Base-by-base conservation (phyloP, 257 asterid genomes). In the Euphrasia confusa region DNA sequence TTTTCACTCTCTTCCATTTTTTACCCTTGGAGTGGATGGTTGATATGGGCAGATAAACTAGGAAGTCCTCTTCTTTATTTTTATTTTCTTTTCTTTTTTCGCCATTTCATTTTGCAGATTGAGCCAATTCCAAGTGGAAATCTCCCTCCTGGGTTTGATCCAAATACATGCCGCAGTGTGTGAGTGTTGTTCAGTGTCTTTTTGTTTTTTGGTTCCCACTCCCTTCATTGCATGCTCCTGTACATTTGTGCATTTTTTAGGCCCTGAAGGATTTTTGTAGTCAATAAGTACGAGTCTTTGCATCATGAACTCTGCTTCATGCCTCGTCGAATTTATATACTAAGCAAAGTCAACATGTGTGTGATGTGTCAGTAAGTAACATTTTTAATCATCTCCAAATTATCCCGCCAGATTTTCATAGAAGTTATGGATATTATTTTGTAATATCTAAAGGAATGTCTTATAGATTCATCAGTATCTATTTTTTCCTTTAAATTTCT, bases 121-220 rank as follows among this genome's bases (percentile, higher is more conserved):
- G 94, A 89, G 83, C 97, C 95, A 64, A 83, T 91, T 63, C 92
- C 94, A 74, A 91, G 96, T 84, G 96, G 98, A 76, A 91, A 91
- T 86, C 79, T 91, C 75, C 96, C 98, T 79, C 96, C 98, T 75
- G 95, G 98, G 63, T 91, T 91, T 76, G 96, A 91, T 79, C 96
- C 96, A 77, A 88, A 77, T 79, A 80, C 96, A 73, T 88, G 98
- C 89, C 90, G 95, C 81, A 91, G 96, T 72, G 96, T 91, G 96
- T 91, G 89, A 88, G 98, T 88, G 82, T 75, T 68, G 17, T 73
- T 77, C 59, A 60, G 77, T 52, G 60, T 58, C 61, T 37, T 28
- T 17, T 39, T 17, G n/a, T 59, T 67, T 15, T 61, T 40, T 33
- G 39, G 10, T 9, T 5, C 56, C 56, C 56, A 37, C 53, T 58